Conservation (phyloP, 164 flowering plant species). For the Tetracentron sinense region DNA sequence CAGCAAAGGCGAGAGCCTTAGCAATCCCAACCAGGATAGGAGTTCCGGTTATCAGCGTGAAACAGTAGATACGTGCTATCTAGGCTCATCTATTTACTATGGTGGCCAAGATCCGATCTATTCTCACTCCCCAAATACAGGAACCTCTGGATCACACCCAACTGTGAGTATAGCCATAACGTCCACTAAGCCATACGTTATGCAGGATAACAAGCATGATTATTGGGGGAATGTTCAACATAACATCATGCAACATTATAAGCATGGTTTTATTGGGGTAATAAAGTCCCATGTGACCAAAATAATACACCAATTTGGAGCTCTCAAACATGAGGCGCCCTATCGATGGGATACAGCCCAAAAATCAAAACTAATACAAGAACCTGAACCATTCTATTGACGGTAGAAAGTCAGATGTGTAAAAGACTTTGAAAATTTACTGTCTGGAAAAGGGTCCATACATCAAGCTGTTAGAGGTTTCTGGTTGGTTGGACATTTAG, state of each 20-base stretch:
- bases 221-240: background rate
- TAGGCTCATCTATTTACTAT: conserved; percentile 54
- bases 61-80: conserved; percentile 34
- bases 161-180: conserved; percentile 20
- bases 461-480: too few relatives aligned
- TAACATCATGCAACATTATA: background rate
- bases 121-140: conserved; percentile 23
- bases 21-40: conserved; percentile 14
- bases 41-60: conserved; percentile 32
- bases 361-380: background rate
- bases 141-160: conserved; percentile 16
- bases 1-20: conserved; percentile 15
- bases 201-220: background rate
- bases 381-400: too few relatives aligned
- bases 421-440: too few relatives aligned
- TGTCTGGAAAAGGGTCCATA: too few relatives aligned
- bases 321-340: background rate
- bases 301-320: background rate
- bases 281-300: background rate
- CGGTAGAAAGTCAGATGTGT: too few relatives aligned
- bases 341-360: background rate
- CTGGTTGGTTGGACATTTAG: too few relatives aligned
- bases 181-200: background rate
- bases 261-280: too few relatives aligned
- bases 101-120: conserved; percentile 66